A percentile compares a stretch with the other conserved stretches of the same genome.
Conservation (phyloP, 2,329 filamentous ascomycete genomes). For the Chrysoporthe cubensis region DNA sequence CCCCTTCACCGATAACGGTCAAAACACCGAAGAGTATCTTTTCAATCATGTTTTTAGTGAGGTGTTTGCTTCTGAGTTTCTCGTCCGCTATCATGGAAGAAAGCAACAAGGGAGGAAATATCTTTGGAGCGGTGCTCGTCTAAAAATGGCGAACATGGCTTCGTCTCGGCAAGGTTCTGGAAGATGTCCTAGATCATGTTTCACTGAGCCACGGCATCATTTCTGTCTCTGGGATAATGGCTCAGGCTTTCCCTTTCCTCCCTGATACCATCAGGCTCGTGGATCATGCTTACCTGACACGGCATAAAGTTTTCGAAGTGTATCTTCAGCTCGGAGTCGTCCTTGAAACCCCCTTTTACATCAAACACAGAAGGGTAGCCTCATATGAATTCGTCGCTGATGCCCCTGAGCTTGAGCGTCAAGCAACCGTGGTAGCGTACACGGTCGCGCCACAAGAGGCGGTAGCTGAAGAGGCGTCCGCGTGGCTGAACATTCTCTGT, state of each 20-base stretch:
- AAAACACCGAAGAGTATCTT: not conserved
- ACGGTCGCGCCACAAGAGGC: conserved; percentile 31
- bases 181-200: conserved; percentile 33
- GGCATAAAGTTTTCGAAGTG: conserved; percentile 3
- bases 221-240: conserved; percentile 14
- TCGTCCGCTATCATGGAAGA: conserved; percentile 4
- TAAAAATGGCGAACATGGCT: conserved; percentile 27
- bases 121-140: conserved; percentile 23
- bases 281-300: not conserved
- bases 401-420: conserved; percentile 25
- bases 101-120: conserved; percentile 29
- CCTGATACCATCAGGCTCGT: conserved; percentile 27
- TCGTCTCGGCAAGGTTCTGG: conserved; percentile 6
- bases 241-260: conserved; percentile 12
- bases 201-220: conserved; percentile 30
- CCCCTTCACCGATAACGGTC: not conserved
- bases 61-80: not conserved
- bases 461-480: conserved; percentile 29
- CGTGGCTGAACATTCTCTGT: no score
- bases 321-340: not conserved
- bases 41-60: not conserved
- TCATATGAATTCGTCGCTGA: conserved; percentile 30
- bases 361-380: conserved; percentile 25
- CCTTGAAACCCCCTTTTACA: conserved; percentile 30
- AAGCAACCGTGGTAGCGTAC: conserved; percentile 27